Evolutionary conservation across 164 flowering plant species (phyloP).

Genomic region (Vitis rupestris): DNA sequence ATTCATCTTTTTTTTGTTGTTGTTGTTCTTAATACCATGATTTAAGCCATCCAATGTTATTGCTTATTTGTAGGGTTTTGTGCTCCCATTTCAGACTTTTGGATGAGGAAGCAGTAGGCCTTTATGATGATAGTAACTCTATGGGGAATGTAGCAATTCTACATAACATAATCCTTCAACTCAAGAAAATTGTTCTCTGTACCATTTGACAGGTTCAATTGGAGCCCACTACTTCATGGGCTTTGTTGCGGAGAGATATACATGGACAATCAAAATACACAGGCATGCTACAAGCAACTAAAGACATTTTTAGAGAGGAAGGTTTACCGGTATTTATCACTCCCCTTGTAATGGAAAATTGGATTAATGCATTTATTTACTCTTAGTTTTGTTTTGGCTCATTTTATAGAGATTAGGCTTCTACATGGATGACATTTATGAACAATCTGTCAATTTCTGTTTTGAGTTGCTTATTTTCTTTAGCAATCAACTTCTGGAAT

Average conservation of each 20-base stretch:
- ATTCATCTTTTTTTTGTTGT: no score
- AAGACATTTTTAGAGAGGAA: constrained; percentile 89
- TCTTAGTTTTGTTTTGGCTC: background rate
- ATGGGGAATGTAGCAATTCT: no score
- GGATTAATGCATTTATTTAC: background rate
- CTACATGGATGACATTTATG: background rate
- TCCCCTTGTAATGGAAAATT: background rate
- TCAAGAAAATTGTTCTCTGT: constrained; percentile 1
- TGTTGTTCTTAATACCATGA: no score
- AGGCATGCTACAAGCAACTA: constrained; percentile 85
- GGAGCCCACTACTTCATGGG: constrained; percentile 90
- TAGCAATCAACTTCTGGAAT: no score
- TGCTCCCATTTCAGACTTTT: no score
- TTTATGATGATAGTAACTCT: no score
- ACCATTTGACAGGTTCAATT: constrained; percentile 71
- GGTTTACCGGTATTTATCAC: constrained; percentile 62
- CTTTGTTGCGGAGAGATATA: constrained; percentile 43
- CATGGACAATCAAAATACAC: constrained; percentile 75
- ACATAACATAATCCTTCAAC: no score
- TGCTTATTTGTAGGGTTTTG: no score
- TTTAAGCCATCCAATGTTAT: no score
- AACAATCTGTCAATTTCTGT: background rate
- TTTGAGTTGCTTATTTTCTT: background rate
- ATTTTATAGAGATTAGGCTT: background rate
- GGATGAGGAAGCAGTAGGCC: no score